These are phyloP conservation scores for Thozetella sp. DNA, from an alignment of 495 filamentous ascomycete genomes.

Conservation along the genomic window DNA sequence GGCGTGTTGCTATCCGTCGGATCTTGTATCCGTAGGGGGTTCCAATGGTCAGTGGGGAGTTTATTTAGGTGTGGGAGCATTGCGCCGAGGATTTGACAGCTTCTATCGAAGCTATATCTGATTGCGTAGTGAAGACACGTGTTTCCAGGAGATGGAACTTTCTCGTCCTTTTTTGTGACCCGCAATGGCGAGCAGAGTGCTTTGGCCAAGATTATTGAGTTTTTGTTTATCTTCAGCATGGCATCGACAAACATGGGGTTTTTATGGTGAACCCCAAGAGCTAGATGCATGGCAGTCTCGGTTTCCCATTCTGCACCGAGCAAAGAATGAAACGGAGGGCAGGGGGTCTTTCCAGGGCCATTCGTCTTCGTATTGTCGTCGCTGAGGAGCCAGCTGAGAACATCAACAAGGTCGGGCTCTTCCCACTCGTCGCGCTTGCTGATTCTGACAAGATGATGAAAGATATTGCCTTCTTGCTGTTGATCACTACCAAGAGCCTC, in stretches of 20 bases:
- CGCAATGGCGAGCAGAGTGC: neutral
- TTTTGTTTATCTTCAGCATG: neutral
- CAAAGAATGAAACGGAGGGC: neutral
- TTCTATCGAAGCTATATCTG: neutral
- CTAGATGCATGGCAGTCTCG: neutral
- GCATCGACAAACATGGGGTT: neutral
- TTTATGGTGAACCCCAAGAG: neutral
- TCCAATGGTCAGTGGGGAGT: neutral
- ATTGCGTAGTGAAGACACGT: neutral
- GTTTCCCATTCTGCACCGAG: neutral
- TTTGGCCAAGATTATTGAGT: neutral
- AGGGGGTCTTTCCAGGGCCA: neutral
- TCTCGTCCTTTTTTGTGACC: neutral
- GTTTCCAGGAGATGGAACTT: neutral
- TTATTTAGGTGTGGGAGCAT: neutral
- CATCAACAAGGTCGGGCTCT: neutral
- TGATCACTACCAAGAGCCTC: too few species aligned
- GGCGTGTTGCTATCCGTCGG: neutral
- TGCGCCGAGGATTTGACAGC: neutral
- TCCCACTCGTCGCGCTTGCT: neutral
- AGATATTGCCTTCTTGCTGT: neutral
- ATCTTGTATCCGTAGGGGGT: neutral
- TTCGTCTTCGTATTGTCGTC: too few species aligned
- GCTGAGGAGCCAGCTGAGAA: neutral
- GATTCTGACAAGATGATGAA: neutral